Percentiles rank a stretch among this genome's conserved stretches.
Evolutionary conservation across 495 filamentous ascomycete species (phyloP).

Genomic region (Amphirosellinia nigrospora): DNA sequence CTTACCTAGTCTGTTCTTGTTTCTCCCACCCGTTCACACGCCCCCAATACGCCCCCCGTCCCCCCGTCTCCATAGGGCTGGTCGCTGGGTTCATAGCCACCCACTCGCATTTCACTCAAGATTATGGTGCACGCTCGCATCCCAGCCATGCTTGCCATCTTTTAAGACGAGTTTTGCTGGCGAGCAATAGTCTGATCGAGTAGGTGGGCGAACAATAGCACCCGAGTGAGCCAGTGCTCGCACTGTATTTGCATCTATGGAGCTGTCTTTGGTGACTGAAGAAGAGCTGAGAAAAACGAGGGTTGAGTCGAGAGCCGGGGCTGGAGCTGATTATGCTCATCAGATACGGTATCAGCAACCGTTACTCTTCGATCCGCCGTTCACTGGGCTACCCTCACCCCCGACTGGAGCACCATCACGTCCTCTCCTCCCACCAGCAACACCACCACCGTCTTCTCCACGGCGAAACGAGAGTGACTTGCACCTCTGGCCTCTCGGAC

Average conservation of each 20-base stretch:
- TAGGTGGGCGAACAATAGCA: constrained; percentile 1
- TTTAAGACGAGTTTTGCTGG: constrained; percentile 4
- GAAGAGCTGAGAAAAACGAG: not conserved
- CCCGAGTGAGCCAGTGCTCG: not conserved
- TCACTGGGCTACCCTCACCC: constrained; percentile 5
- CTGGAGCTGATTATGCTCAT: constrained; percentile 25
- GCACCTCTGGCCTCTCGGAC: constrained; percentile 48
- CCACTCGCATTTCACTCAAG: not conserved
- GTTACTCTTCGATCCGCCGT: constrained; percentile 16
- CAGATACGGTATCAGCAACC: constrained; percentile 28
- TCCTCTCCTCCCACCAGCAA: constrained; percentile 12
- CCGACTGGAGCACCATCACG: constrained; percentile 17
- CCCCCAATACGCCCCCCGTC: constrained; percentile 10
- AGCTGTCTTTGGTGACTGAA: constrained; percentile 6
- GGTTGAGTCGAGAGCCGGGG: constrained; percentile 6
- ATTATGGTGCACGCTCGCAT: constrained; percentile 13
- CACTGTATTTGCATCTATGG: not conserved
- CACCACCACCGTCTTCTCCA: constrained; percentile 29
- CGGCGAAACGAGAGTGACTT: constrained; percentile 37
- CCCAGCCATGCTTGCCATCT: constrained; percentile 6
- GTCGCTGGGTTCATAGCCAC: constrained; percentile 14
- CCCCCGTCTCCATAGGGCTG: constrained; percentile 29
- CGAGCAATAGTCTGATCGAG: constrained; percentile 1
- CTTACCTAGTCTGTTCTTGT: constrained; percentile 25
- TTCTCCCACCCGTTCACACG: constrained; percentile 29